Evolutionary conservation across 1,139 yeast species (phyloP).

Genomic region (Yamadazyma diddensiae): DNA sequence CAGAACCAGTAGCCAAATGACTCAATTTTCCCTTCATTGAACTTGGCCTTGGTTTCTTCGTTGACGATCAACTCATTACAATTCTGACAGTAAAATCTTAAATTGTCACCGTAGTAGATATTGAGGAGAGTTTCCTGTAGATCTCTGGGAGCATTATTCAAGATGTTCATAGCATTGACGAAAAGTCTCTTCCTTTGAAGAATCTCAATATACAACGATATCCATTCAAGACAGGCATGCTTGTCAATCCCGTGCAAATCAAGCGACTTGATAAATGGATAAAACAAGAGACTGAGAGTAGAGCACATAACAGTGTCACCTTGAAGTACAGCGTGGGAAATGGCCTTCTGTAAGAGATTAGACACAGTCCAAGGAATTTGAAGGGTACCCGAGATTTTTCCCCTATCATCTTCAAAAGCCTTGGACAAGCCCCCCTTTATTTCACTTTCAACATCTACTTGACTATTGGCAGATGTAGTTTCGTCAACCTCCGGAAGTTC

Average conservation of each 20-base stretch:
- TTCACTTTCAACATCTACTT: slow-evolving; percentile 5
- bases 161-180: slow-evolving; percentile 55
- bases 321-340: slow-evolving; percentile 53
- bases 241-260: slow-evolving; percentile 18
- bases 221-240: slow-evolving; percentile 48
- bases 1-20: slow-evolving; percentile 82
- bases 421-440: slow-evolving; percentile 28
- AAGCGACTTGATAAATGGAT: slow-evolving; percentile 18
- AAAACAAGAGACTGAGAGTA: slow-evolving; percentile 57
- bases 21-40: slow-evolving; percentile 11
- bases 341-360: slow-evolving; percentile 37
- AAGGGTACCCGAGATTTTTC: neutral
- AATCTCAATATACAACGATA: slow-evolving; percentile 55
- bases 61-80: slow-evolving; percentile 66
- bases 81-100: slow-evolving; percentile 56
- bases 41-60: slow-evolving; percentile 48
- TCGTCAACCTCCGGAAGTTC: slow-evolving; percentile 16
- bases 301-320: slow-evolving; percentile 69
- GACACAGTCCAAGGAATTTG: slow-evolving; percentile 31
- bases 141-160: slow-evolving; percentile 43
- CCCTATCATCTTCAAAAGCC: slow-evolving; percentile 20
- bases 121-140: slow-evolving; percentile 26
- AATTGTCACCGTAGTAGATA: slow-evolving; percentile 11
- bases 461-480: slow-evolving; percentile 7
- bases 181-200: slow-evolving; percentile 54